Percentiles rank a stretch among this genome's conserved stretches.
Conservation (phyloP, 164 flowering plant genomes). For the Magnolia sinica region DNA sequence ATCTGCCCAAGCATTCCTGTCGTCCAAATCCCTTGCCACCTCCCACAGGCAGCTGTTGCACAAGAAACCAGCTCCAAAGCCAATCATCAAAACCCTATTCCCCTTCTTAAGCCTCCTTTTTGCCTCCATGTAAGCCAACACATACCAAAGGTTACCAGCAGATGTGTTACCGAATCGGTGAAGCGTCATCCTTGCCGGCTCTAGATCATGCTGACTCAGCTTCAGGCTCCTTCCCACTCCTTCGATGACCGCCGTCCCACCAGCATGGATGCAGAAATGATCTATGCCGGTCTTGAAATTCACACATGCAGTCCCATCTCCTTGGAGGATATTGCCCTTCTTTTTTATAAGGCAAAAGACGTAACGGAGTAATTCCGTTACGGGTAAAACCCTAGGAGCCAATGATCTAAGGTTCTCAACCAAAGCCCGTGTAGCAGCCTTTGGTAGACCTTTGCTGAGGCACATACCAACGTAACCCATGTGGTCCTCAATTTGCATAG, state of each 20-base stretch:
- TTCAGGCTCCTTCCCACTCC: conserved; percentile 43
- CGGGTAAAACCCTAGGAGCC: conserved; percentile 47
- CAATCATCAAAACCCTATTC: conserved; percentile 51
- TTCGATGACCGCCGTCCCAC: conserved; percentile 51
- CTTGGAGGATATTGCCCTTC: background rate
- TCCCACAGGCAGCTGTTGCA: conserved; percentile 72
- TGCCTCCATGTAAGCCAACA: conserved; percentile 73
- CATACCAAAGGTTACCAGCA: conserved; percentile 68
- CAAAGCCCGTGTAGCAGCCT: conserved; percentile 49
- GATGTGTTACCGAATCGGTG: conserved; percentile 72
- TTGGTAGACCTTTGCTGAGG: conserved; percentile 34
- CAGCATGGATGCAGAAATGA: conserved; percentile 60
- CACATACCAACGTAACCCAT: conserved; percentile 8
- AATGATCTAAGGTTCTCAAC: conserved; percentile 34
- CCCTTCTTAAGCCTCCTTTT: conserved; percentile 53
- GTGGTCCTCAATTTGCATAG: conserved; percentile 9
- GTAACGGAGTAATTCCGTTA: conserved; percentile 37
- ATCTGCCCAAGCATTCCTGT: conserved; percentile 58
- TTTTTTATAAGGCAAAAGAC: conserved; percentile 6
- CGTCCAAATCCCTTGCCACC: conserved; percentile 54
- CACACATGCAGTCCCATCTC: conserved; percentile 15
- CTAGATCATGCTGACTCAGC: conserved; percentile 44
- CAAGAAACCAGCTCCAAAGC: conserved; percentile 74
- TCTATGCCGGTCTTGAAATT: conserved; percentile 48
- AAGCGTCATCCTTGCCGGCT: conserved; percentile 69